Base-by-base conservation (phyloP, 2,329 filamentous ascomycete species). In the Aspergillus glaucus region DNA sequence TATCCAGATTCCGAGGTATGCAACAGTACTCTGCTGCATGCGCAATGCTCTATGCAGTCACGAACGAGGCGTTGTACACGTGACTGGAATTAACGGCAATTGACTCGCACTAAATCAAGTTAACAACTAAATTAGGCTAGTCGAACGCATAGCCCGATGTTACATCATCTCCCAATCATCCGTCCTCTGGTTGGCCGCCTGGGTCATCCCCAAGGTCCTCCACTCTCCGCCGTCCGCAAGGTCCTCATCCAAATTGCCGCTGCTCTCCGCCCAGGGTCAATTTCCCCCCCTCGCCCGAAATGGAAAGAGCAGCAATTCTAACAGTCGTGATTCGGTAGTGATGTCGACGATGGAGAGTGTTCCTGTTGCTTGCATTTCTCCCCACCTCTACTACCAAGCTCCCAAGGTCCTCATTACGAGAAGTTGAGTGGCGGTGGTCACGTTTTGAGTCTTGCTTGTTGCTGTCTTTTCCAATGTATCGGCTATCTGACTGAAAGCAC, bases 131-230 rank as follows among this genome's bases (percentile, higher is more conserved):
- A 9, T 4, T 17, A 10, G 19, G 19, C 14, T 36, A 36, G 6
- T 21, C 17, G 7, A 10, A 15, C 10, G 10, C 10, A 40, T 12
- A 21, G 15, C 8, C 15, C 19, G 5, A 14, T 6, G 5, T 21
- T 40, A 12, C 37, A 40, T 40, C 37, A 19, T 40, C 19, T 8
- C 2, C 3, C 26, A 12, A 36, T 36, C n/a, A n/a, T 1, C 34
- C 8, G 6, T 6, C 15, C 41, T 26, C 26, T 43, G 15, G 17
- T 43, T 43, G 22, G 41, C 21, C 26, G 19, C 6, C 7, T n/a
- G 15, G 14, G 47, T 57, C 49, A 56, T 58, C 61, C 60, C 56
- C 65, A 68, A 66, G 65, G 64, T 67, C 62, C 63, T 53, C 15
- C 14, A 10, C 26, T 30, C 34, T 37, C 34, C 34, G 34, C 17